These are phyloP conservation scores for Cytospora piceae DNA, from an alignment of 2,329 filamentous ascomycete species.

Conservation along the genomic window DNA sequence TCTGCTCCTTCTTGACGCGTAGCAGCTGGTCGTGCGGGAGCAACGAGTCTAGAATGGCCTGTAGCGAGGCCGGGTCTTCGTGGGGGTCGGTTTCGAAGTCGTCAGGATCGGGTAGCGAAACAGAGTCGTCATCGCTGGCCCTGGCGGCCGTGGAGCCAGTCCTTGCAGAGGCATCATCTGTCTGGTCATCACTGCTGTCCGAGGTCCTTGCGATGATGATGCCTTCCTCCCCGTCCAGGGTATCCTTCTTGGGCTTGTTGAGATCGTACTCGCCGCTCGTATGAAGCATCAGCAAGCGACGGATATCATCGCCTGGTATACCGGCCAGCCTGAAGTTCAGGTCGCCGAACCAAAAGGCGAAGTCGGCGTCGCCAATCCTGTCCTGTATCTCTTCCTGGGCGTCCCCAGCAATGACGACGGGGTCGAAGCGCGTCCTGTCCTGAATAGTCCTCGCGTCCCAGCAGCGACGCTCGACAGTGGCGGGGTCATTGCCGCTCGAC, in stretches of 20 bases:
- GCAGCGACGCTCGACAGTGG: conserved; percentile 78
- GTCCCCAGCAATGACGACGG: conserved; percentile 68
- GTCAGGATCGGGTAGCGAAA: conserved; percentile 62
- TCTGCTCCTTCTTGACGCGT: conserved; percentile 73
- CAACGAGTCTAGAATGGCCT: conserved; percentile 85
- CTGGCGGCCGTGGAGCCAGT: conserved; percentile 33
- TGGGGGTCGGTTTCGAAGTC: conserved; percentile 69
- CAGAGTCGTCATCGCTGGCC: conserved; percentile 45
- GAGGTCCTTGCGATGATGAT: conserved; percentile 52
- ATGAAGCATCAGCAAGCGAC: conserved; percentile 81
- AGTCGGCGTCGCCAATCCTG: conserved; percentile 85
- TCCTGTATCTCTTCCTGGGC: conserved; percentile 64
- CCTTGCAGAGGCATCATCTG: conserved; percentile 40
- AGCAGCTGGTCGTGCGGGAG: conserved; percentile 87
- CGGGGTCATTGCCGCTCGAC: conserved; percentile 80
- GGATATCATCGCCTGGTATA: conserved; percentile 87
- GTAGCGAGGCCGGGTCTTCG: conserved; percentile 82
- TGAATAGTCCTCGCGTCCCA: conserved; percentile 87
- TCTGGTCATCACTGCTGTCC: conserved; percentile 53
- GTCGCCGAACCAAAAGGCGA: conserved; percentile 95
- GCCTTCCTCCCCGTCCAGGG: conserved; percentile 50
- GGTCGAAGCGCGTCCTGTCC: conserved; percentile 75
- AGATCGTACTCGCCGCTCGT: conserved; percentile 76
- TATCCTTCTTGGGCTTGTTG: conserved; percentile 45
- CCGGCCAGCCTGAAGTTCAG: conserved; percentile 91